Conservation (phyloP, 2,329 filamentous ascomycete genomes). For the Xylaria sp. region DNA sequence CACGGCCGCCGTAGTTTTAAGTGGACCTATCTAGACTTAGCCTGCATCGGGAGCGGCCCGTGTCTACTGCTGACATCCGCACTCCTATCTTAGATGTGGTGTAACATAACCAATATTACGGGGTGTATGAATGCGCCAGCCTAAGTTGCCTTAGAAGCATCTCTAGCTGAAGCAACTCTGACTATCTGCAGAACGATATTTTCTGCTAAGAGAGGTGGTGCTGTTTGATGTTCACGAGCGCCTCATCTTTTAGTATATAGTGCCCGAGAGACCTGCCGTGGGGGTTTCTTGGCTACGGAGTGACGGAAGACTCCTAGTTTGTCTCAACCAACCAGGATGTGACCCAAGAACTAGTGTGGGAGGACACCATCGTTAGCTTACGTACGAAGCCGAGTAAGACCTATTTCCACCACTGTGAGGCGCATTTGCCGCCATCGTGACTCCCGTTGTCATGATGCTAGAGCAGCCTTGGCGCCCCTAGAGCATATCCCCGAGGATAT, state of each 20-base stretch:
- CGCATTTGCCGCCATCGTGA: background rate
- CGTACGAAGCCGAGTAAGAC: background rate
- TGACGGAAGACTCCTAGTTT: background rate
- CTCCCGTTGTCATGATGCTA: background rate
- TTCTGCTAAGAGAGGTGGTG: background rate
- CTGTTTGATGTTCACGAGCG: background rate
- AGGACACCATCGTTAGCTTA: conserved; percentile 1
- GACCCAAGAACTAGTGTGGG: background rate
- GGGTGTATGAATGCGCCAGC: background rate
- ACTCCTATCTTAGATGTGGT: background rate
- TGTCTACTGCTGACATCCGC: background rate
- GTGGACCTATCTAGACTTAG: background rate
- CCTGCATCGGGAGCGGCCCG: background rate
- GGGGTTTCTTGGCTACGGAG: background rate
- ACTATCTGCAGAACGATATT: background rate
- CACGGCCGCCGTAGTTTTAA: background rate
- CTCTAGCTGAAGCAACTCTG: background rate
- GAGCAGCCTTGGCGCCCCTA: background rate
- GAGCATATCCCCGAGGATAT: background rate
- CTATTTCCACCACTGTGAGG: background rate
- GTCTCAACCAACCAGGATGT: conserved; percentile 4
- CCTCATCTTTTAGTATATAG: background rate
- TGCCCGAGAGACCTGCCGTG: background rate
- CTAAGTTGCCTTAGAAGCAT: background rate
- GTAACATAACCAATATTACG: background rate